phyloP scores from a whole-genome alignment of 1,284 basidiomycete species.

The Xerocomus minutiporus region DNA sequence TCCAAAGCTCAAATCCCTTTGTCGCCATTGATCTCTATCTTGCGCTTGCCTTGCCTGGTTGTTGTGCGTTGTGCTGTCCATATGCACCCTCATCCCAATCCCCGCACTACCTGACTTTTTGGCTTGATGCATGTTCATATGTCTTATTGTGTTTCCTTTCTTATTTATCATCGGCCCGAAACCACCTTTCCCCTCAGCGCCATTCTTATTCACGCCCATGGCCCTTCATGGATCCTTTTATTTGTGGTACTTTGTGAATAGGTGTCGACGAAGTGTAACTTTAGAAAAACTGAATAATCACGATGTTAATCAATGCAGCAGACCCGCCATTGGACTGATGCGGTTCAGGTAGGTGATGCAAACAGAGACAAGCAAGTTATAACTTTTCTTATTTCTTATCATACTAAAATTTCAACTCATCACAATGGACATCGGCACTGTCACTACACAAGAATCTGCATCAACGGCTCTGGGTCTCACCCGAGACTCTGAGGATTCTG shows the following conservation, averaged over 20 bases:
- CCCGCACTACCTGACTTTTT: constrained; percentile 19
- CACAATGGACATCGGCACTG: no score
- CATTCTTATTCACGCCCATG: constrained; percentile 15
- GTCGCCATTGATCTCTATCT: constrained; percentile 23
- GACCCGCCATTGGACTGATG: no score
- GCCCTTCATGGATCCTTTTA: constrained; percentile 11
- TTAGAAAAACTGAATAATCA: constrained; percentile 26
- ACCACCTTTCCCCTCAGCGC: no score
- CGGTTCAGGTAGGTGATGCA: no score
- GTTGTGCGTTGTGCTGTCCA: constrained; percentile 14
- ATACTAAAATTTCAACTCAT: no score
- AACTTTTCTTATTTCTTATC: no score
- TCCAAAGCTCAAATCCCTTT: constrained; percentile 48
- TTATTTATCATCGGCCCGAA: no score
- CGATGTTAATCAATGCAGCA: not conserved
- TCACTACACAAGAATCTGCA: no score
- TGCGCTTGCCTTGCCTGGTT: constrained; percentile 12
- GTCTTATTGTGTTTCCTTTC: constrained; percentile 3
- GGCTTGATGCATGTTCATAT: constrained; percentile 7
- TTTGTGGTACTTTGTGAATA: constrained; percentile 14
- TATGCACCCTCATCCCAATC: constrained; percentile 4
- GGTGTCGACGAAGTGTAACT: constrained; percentile 27
- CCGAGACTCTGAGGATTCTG: no score
- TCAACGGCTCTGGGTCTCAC: no score
- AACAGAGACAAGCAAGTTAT: no score